Evolutionary conservation across 495 filamentous ascomycete genomes (phyloP).

Genomic region (Trichoderma asperelloides): DNA sequence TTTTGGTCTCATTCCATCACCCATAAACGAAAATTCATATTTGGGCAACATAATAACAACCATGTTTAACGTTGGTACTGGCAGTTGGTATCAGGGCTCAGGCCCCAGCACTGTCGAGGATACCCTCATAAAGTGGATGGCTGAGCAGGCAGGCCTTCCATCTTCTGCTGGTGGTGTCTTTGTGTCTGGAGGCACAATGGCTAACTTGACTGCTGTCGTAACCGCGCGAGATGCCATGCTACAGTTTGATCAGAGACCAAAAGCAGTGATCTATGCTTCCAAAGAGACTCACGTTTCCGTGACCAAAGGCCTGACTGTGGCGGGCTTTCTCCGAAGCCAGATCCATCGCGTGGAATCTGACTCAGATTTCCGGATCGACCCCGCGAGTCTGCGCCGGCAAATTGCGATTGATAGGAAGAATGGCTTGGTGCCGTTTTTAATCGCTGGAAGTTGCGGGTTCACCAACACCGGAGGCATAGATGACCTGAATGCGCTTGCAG

Average conservation of each 20-base stretch:
- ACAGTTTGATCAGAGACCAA: neutral
- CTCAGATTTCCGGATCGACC: conserved; percentile 11
- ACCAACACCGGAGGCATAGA: conserved; percentile 25
- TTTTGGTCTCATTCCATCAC: conserved; percentile 17
- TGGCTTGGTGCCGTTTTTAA: conserved; percentile 17
- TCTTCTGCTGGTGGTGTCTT: conserved; percentile 17
- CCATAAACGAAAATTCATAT: conserved; percentile 9
- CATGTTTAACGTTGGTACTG: conserved; percentile 14
- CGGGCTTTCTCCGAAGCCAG: conserved; percentile 17
- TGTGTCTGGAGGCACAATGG: conserved; percentile 24
- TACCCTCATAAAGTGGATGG: conserved; percentile 18
- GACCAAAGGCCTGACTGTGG: conserved; percentile 18
- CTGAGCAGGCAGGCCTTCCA: conserved; percentile 12
- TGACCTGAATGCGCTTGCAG: conserved; percentile 11
- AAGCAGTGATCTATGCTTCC: conserved; percentile 19
- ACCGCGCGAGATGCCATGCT: conserved; percentile 20
- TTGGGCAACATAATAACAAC: conserved; percentile 13
- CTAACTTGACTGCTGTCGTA: conserved; percentile 19
- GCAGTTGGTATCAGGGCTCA: conserved; percentile 12
- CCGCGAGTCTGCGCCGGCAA: neutral
- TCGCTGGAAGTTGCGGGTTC: conserved; percentile 21
- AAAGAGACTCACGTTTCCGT: conserved; percentile 22
- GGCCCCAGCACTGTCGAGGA: conserved; percentile 16
- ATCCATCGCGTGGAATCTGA: conserved; percentile 16
- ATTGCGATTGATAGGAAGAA: conserved; percentile 14